phyloP scores from a whole-genome alignment of 2,329 filamentous ascomycete species.

The Calonectria hawksworthii region DNA sequence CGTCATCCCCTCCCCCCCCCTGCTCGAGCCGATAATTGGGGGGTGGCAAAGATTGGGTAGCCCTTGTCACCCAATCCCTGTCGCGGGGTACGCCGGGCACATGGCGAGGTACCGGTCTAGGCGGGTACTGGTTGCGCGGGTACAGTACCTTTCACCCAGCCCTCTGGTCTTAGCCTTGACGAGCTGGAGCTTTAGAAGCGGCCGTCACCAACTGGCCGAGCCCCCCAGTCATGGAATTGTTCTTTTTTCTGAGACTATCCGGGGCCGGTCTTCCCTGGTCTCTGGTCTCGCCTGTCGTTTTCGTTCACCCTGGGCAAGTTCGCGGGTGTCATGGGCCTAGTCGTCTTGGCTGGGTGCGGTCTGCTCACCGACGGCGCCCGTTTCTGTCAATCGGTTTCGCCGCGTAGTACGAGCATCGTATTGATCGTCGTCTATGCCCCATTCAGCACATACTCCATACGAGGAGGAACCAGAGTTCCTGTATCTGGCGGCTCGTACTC shows the following conservation, averaged over 20 bases:
- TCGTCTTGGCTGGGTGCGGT: conserved; percentile 10
- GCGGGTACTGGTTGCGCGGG: conserved; percentile 33
- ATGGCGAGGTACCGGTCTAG: conserved; percentile 41
- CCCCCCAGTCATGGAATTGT: conserved; percentile 47
- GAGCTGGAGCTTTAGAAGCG: conserved; percentile 14
- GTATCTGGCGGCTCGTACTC: conserved; percentile 14
- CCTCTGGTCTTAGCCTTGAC: conserved; percentile 8
- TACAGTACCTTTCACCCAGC: conserved; percentile 22
- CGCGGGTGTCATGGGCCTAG: conserved; percentile 5
- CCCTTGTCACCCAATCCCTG: conserved; percentile 28
- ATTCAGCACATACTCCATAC: conserved; percentile 11
- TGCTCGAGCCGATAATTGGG: conserved; percentile 19
- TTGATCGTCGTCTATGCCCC: conserved; percentile 18
- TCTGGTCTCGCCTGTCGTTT: conserved; percentile 21
- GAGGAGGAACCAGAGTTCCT: conserved; percentile 12
- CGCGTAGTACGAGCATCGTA: conserved; percentile 24
- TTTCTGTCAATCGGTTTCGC: conserved; percentile 27
- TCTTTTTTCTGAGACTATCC: conserved; percentile 44
- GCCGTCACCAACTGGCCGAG: conserved; percentile 10
- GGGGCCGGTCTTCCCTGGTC: conserved; percentile 31
- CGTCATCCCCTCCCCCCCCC: conserved; percentile 18
- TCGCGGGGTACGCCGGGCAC: conserved; percentile 37
- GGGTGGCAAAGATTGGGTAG: conserved; percentile 32
- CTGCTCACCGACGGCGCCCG: conserved; percentile 26
- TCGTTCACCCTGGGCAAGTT: neutral